These are phyloP conservation scores for Coemansia sp. DNA, from an alignment of 192 early-diverging fungal species.

Conservation along the genomic window DNA sequence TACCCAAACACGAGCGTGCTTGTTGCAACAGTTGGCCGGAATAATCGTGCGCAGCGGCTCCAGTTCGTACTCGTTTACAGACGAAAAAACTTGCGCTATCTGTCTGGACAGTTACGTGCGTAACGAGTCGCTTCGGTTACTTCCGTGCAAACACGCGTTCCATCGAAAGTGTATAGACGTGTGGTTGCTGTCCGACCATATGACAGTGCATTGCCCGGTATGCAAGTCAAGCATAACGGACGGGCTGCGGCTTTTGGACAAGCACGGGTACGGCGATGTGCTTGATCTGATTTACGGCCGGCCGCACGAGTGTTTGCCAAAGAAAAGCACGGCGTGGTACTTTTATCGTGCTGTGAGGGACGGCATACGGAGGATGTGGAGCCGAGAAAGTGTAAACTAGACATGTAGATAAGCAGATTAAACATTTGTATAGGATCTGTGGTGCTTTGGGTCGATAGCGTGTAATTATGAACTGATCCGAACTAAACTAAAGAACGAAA, in stretches of 20 bases:
- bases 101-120: slow-evolving; percentile 68
- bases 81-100: slow-evolving; percentile 73
- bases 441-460: too few relatives aligned
- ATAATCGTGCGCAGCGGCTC: slow-evolving; percentile 36
- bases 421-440: too few relatives aligned
- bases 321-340: neutral
- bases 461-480: too few relatives aligned
- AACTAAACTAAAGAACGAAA: too few relatives aligned
- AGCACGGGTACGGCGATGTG: slow-evolving; percentile 34
- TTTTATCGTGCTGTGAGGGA: neutral
- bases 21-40: slow-evolving; percentile 35
- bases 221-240: slow-evolving; percentile 61
- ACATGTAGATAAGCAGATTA: too few relatives aligned
- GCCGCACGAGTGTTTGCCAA: neutral
- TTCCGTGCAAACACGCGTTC: slow-evolving; percentile 77
- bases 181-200: slow-evolving; percentile 68
- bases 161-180: slow-evolving; percentile 74
- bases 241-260: slow-evolving; percentile 28
- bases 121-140: slow-evolving; percentile 61
- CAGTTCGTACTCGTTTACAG: slow-evolving; percentile 46
- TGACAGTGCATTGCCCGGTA: slow-evolving; percentile 71
- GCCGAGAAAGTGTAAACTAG: too few relatives aligned
- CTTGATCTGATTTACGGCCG: slow-evolving; percentile 11
- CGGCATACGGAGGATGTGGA: slow-evolving; percentile 17
- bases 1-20: slow-evolving; percentile 7